These are phyloP conservation scores for Carex kokanica DNA, from an alignment of 176 grass and related monocot species.

Conservation along the genomic window DNA sequence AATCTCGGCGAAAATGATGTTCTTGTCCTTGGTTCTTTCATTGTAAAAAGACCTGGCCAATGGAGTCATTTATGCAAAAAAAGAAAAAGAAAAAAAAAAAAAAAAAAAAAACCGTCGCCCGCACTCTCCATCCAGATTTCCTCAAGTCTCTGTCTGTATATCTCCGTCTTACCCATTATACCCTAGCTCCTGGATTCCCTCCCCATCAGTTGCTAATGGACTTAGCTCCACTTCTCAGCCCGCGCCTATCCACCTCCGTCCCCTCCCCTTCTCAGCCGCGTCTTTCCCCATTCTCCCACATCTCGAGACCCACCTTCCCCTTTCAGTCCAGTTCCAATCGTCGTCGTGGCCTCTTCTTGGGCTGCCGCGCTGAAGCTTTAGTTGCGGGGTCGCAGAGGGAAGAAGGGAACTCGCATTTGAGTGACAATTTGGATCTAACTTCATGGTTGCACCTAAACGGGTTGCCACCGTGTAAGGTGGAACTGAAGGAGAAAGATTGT, in stretches of 20 bases:
- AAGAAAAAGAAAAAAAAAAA: no score
- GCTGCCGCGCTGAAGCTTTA: conserved; percentile 59
- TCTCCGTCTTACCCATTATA: neutral
- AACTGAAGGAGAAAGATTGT: conserved; percentile 62
- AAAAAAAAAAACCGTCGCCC: neutral
- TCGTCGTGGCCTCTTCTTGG: conserved; percentile 8
- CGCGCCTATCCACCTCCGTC: conserved; percentile 36
- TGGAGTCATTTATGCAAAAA: neutral
- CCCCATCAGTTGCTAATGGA: conserved; percentile 26
- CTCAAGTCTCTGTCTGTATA: neutral
- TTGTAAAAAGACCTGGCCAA: no score
- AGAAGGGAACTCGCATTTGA: conserved; percentile 32
- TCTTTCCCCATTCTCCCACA: conserved; percentile 24
- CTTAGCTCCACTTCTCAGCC: conserved; percentile 23
- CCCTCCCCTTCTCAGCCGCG: conserved; percentile 24
- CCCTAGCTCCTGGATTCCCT: neutral
- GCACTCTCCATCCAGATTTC: neutral
- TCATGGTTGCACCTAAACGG: conserved; percentile 60
- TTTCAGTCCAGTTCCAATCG: conserved; percentile 29
- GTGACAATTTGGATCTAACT: conserved; percentile 43
- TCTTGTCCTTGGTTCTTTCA: no score
- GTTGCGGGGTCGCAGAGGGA: conserved; percentile 26
- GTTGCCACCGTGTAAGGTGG: conserved; percentile 58
- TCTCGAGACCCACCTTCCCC: conserved; percentile 12
- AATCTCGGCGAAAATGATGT: no score